Base-by-base conservation (phyloP, 768 basidiomycete genomes). In the Rhodocollybia butyracea region DNA sequence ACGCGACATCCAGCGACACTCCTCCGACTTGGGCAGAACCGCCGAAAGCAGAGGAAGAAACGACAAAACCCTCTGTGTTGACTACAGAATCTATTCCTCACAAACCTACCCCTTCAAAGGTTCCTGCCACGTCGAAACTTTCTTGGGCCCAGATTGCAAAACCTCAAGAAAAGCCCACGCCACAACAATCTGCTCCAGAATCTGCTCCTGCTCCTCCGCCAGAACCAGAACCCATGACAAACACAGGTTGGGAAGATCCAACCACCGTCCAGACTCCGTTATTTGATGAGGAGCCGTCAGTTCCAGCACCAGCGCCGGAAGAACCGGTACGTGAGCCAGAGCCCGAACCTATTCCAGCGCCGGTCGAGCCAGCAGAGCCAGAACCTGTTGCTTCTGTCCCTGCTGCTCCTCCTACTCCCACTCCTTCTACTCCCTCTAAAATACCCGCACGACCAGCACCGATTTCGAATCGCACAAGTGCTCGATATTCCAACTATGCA, bases 141-240 rank as follows among this genome's bases (percentile, higher is more conserved):
- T 91, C 91, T 32, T 93, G 90, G 90, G 91, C 91, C 7, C 88
- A 93, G 63, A 77, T 93, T 66, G 90, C 91, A 59, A 77, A 85
- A 52, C 79, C 80, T 22, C 84, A 87, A 61, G 86, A 89, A 66
- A 90, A 88, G 67, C 79, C 79, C 13, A 61, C 73, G 13, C 76
- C 78, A 41, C 66, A 70, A 47, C 68, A 77, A 19, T 73, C 76
- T 3, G 67, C 68, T 13, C 66, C 74, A 2, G 60, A 62, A 11
- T 55, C 70, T 50, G 58, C 66, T 30, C 57, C 73, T 11, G 62
- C 64, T 19, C 52, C 64, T 10, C 65, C 70, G 52, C 62, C 69
- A 8, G 70, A 71, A 63, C 62, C 70, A 5, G 75, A 77, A 40
- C 61, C 66, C 36, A 68, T 72, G 59, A 57, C 65, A 7, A 65